Base-by-base conservation (phyloP, 2,329 filamentous ascomycete genomes). In the Aspergillus pseudoterreus region DNA sequence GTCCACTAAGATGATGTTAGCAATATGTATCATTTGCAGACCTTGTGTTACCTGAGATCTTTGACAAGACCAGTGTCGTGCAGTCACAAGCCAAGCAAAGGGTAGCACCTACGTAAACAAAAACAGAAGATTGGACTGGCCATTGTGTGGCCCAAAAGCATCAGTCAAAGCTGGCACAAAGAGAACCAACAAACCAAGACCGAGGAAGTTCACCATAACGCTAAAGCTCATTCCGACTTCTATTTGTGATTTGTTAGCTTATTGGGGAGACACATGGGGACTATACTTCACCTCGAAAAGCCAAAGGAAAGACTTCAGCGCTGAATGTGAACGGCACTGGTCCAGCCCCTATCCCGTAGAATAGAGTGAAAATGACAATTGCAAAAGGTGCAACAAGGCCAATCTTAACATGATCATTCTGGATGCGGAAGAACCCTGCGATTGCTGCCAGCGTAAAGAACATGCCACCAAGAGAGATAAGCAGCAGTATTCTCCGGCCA, bases 341-440 rank as follows among this genome's bases (percentile, higher is more conserved):
- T 1, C 62, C 62, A 2, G 58, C 78, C 14, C 78, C 78, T 1
- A 71, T 71, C 65, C 78, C 81, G 15, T 71, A 70, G 19, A 73
- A 71, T 39, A 71, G 69, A 3, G 67, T 66, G 56, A 78, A 74
- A n/a, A 66, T 59, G 45, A 52, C 47, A 6, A 61, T 52, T 0
- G 51, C 43, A 30, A 67, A 66, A 2, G 57, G 38, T 9, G 63
- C 55, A 9, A 67, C 53, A 22, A 63, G 32, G 4, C 54, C 62
- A 0, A 59, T 43, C 14, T 59, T 59, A 9, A 46, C 51, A 2
- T 47, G 48, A 11, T 44, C 43, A 17, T 47, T 24, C 1, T 45
- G 14, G 0, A 65, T 62, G 39, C 54, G 55, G 44, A 62, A 65
- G 39, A 62, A 65, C 6, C 56, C 52, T 0, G 59, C 54, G 24